Percentiles rank a stretch among this genome's conserved stretches.
phyloP scores from a whole-genome alignment of 352 stramenopile genomes.

The Blastocystis sp. region DNA sequence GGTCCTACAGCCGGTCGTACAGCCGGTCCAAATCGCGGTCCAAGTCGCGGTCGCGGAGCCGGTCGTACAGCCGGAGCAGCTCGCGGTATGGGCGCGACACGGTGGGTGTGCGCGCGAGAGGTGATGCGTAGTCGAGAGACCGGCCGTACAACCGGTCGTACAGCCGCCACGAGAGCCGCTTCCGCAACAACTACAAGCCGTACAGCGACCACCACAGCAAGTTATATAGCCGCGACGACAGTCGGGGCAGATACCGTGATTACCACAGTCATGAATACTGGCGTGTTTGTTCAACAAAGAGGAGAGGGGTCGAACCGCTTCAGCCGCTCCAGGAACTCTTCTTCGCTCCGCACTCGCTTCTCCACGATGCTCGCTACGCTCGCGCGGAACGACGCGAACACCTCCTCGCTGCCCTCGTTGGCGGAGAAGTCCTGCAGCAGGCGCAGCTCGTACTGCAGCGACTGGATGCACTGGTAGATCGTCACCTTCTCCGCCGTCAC shows the following conservation, averaged over 20 bases:
- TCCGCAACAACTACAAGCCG: conserved; percentile 14
- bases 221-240: conserved; percentile 24
- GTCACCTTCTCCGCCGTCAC: conserved; percentile 28
- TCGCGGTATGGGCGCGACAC: conserved; percentile 4
- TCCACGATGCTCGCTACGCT: not conserved
- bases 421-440: conserved; percentile 31
- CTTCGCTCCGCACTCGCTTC: not conserved
- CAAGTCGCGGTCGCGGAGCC: not conserved
- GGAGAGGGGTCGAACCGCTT: not conserved
- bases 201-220: conserved; percentile 8
- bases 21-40: conserved; percentile 20
- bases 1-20: not conserved
- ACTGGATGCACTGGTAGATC: conserved; percentile 1
- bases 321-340: not conserved
- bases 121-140: conserved; percentile 40
- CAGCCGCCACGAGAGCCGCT: not conserved
- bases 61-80: conserved; percentile 12
- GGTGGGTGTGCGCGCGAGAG: not conserved
- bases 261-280: not conserved
- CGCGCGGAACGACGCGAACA: not conserved
- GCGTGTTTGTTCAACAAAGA: not conserved
- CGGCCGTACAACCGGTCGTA: not conserved
- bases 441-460: conserved; percentile 7
- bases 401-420: conserved; percentile 16
- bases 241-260: conserved; percentile 31